Base-by-base conservation (phyloP, 768 basidiomycete species). In the Rossbeevera mucosa region DNA sequence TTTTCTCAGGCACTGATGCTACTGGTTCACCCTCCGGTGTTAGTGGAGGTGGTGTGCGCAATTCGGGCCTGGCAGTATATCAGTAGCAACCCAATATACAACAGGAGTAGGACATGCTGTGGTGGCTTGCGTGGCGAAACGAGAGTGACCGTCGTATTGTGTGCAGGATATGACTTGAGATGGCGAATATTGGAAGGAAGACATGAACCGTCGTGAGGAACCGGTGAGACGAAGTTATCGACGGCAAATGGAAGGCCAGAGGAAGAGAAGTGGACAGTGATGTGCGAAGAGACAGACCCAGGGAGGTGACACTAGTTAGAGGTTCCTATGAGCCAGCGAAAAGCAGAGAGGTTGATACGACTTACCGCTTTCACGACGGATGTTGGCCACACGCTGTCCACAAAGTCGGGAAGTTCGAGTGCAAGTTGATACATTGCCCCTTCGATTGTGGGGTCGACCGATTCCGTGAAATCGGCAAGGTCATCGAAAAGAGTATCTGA, bases 381-480 rank as follows among this genome's bases (percentile, higher is more conserved):
- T 33, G 66, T 65, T 29, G 68, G 53, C 68, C 69, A 68, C 20
- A 55, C 49, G 33, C 58, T 59, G 51, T 76, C 75, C 20, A 64
- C 65, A 21, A 71, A 71, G 33, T 72, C 78, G 46, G 80, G 73
- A 51, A 62, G 74, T 54, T 73, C 71, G 57, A 92, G 72, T 42
- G 90, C 86, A 43, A 91, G 69, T 70, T 91, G 88, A 67, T 91
- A 91, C 50, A 85, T 68, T 14, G 79, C 76, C 8, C 71, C 68
- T 48, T 74, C 70, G 14, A 67, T 55, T 20, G 73, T 62, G 43
- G 68, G 71, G 26, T 74, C 66, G 26, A 79, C 63, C 16, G 61
- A 58, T 44, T 73, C 68, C 40, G 75, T 61, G 59, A 82, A 79
- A 11, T 72, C 60, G 40, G 56, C 67, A 29, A 85, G 67, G 66